Conservation (phyloP, 2,329 filamentous ascomycete species). For the Zasmidium angulare region DNA sequence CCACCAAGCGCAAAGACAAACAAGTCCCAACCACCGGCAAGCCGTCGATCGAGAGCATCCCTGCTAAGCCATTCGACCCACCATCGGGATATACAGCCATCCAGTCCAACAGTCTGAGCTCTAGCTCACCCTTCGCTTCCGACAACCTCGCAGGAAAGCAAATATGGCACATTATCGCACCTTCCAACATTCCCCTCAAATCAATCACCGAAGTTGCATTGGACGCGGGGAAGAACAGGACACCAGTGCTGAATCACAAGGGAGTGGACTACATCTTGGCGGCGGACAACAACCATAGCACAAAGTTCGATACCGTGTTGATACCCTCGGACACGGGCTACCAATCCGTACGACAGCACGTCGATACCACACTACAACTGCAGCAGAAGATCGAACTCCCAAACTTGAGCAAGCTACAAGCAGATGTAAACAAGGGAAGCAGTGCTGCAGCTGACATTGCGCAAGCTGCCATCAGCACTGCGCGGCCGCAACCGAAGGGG, state of each 20-base stretch:
- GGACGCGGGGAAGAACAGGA: conserved; percentile 54
- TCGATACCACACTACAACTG: conserved; percentile 64
- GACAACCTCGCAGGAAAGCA: conserved; percentile 66
- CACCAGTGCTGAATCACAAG: conserved; percentile 61
- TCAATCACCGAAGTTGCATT: conserved; percentile 66
- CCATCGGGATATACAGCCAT: conserved; percentile 49
- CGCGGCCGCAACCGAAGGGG: conserved; percentile 66
- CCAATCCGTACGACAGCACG: conserved; percentile 39
- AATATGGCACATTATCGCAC: conserved; percentile 78
- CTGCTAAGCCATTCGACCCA: conserved; percentile 31
- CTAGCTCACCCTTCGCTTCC: conserved; percentile 47
- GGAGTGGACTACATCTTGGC: conserved; percentile 57
- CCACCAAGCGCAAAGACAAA: background rate
- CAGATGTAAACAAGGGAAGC: conserved; percentile 40
- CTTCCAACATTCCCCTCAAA: conserved; percentile 66
- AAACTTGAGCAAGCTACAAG: conserved; percentile 42
- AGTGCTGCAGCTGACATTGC: conserved; percentile 44
- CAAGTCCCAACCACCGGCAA: background rate
- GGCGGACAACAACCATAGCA: conserved; percentile 11
- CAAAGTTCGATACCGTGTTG: conserved; percentile 22
- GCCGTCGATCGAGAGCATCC: conserved; percentile 17
- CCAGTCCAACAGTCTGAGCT: conserved; percentile 49
- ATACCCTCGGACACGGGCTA: conserved; percentile 32
- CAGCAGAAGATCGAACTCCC: conserved; percentile 62
- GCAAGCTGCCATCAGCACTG: conserved; percentile 51